Evolutionary conservation across 2,329 filamentous ascomycete species (phyloP), one percentile per base, ranked within the genome.

Genomic region (Bretziella fagacearum): DNA sequence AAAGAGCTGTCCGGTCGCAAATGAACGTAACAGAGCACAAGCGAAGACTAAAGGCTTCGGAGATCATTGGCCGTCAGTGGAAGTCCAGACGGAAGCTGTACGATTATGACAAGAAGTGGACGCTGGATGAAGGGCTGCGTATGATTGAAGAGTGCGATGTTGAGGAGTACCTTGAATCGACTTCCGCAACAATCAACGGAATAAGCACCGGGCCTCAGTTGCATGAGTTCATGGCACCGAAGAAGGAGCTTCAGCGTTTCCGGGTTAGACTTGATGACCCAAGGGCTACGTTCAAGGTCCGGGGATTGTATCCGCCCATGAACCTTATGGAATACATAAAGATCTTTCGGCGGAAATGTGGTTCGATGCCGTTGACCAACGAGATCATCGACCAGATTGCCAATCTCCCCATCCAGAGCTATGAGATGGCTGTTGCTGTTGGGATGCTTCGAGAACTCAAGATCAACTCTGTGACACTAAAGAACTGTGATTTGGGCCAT

Each of bases 301-400:
- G 15, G 11, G 27, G 17, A 11, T 26, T n/a, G 22, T 39, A 6
- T 22, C 15, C 18, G n/a, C 35, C 17, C 6, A 39, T 39, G 33
- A 27, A 50, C 27, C 8, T 45, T 18, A 15, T 50, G n/a, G 39
- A 50, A 15, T 50, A 50, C 33, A 50, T 50, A 32, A 47, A 47
- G 18, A 33, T 20, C 8, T 44, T 47, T 26, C 39, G 44, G 15
- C 44, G 48, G 3, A 18, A 42, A 10, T 33, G 15, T 10, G 33
- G 25, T 2, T 3, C 40, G 4, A 23, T 13, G 5, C 42, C 26
- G 11, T 13, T 26, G 11, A 29, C 44, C 8, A 50, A 50, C 17
- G 18, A 17, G 6, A 23, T 47, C 13, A 47, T 40, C 2, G n/a
- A 32, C n/a, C 10, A 43, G 7, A 47, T 50, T 22, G 39, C 44